Conservation (phyloP, 495 filamentous ascomycete species). For the Aspergillus sclerotioniger region DNA sequence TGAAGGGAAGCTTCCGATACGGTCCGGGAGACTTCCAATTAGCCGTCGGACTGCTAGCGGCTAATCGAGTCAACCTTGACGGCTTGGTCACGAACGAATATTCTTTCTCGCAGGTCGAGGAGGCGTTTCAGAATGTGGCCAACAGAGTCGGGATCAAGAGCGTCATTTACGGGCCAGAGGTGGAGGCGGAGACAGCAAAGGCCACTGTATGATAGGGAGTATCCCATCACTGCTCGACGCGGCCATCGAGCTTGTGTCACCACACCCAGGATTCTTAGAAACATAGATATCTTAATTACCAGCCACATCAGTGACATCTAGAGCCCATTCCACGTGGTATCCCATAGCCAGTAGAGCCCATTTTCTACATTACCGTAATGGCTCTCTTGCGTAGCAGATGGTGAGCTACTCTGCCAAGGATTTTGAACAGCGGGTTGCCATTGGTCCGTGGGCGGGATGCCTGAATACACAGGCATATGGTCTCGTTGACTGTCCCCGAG, state of each 20-base stretch:
- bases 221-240: background rate
- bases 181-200: constrained; percentile 23
- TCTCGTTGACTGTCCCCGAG: constrained; percentile 1
- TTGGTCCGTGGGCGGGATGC: background rate
- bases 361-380: constrained; percentile 14
- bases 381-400: background rate
- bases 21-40: constrained; percentile 76
- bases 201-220: constrained; percentile 5
- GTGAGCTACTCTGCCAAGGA: background rate
- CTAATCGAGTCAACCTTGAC: constrained; percentile 64
- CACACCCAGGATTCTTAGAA: background rate
- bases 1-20: constrained; percentile 82
- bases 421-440: background rate
- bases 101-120: constrained; percentile 18
- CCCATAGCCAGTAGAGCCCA: constrained; percentile 32
- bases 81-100: constrained; percentile 59
- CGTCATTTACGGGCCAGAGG: constrained; percentile 31
- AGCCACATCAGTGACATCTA: background rate
- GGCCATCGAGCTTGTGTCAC: background rate
- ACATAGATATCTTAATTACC: background rate
- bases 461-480: background rate
- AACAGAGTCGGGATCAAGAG: constrained; percentile 27
- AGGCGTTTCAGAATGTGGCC: constrained; percentile 24
- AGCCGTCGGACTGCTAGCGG: constrained; percentile 64
- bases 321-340: constrained; percentile 27